Evolutionary conservation across 371 early-diverging fungal species (phyloP).

Genomic region (Chytridium lagenaria): DNA sequence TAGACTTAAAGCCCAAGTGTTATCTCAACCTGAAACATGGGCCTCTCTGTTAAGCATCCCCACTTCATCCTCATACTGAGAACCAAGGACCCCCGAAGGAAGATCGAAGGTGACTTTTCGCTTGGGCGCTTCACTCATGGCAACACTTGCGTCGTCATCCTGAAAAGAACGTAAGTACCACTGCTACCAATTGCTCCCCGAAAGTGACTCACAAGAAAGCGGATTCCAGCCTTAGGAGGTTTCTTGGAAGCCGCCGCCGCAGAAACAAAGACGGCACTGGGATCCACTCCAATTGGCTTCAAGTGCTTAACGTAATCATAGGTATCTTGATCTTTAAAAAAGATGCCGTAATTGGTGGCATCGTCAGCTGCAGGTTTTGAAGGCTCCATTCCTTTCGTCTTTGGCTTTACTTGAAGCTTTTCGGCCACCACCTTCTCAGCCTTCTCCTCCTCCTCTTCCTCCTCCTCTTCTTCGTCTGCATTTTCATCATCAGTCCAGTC

Average conservation of each 20-base stretch:
- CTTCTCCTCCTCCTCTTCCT: conserved; percentile 51
- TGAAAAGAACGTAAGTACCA: conserved; percentile 3
- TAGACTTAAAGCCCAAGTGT: too few species aligned
- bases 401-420: conserved; percentile 51
- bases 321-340: conserved; percentile 78
- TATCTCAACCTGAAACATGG: conserved; percentile 24
- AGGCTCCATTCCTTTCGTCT: conserved; percentile 47
- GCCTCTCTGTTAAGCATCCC: conserved; percentile 52
- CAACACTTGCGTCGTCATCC: conserved; percentile 37
- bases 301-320: conserved; percentile 96
- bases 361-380: conserved; percentile 34
- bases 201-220: conserved; percentile 42
- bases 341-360: conserved; percentile 86
- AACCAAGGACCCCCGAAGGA: conserved; percentile 79
- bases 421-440: conserved; percentile 55
- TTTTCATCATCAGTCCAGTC: conserved; percentile 37
- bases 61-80: conserved; percentile 53
- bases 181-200: too few species aligned
- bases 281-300: conserved; percentile 76
- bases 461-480: conserved; percentile 59
- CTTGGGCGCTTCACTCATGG: conserved; percentile 35
- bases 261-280: conserved; percentile 81
- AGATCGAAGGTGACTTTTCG: conserved; percentile 56
- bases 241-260: conserved; percentile 55
- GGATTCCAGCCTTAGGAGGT: conserved; percentile 50